Base-by-base conservation (phyloP, 2,329 filamentous ascomycete species). In the Pseudocercospora vitis region DNA sequence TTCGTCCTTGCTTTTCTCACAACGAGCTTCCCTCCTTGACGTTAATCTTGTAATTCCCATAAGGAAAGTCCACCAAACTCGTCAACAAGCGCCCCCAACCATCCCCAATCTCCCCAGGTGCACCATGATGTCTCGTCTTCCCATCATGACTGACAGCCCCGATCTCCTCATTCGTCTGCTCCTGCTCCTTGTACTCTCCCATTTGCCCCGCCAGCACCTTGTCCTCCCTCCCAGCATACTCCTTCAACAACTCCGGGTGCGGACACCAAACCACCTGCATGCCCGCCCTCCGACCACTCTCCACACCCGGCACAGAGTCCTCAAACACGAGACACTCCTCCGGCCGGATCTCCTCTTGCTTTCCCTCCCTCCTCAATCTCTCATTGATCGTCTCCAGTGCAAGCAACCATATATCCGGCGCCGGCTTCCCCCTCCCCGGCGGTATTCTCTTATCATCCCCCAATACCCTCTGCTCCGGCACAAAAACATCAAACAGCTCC, bases 321-420 rank as follows among this genome's bases (percentile, higher is more conserved):
- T 99, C 94, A 65, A 99, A 97, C 0, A 97, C 94, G 12, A 99
- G 78, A 69, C 94, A 97, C 72, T 97, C 92, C 62, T 88, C 87
- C 0, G 91, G 90, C 50, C 69, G 78, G 58, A 99, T 86, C 49
- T 79, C 77, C 55, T n/a, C n/a, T n/a, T 81, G 75, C 60, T 79
- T 75, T 48, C 82, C 83, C 3, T 78, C 73, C 0, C 77, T 58
- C 8, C 74, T 75, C 5, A 95, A 76, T 12, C 83, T 83, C 37
- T 82, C 81, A 72, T 99, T 99, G 70, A 99, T 86, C 3, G 85
- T 88, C 71, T 88, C 78, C 51, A 99, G 76, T 0, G 94, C 92
- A 0, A 97, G 78, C 7, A 95, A 75, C 72, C 95, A 97, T 63
- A 99, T 99, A 73, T 99, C 92, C 0, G 92, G 94, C 26, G 92